Conservation (phyloP, 140 eudicot genomes). For the Stevia rebaudiana region DNA sequence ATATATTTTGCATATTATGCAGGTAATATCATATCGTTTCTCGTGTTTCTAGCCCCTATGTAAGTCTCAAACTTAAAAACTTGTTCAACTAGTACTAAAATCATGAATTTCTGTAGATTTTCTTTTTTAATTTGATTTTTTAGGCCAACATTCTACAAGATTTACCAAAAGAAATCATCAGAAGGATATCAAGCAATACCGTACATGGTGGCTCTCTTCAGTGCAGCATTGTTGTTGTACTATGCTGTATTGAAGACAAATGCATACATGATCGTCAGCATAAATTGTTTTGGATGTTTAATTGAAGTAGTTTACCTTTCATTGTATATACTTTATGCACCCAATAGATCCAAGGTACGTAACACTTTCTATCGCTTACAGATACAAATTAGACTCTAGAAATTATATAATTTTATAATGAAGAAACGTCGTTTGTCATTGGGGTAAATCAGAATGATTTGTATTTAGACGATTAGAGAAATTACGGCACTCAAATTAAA, state of each 20-base stretch:
- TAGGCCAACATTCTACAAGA: constrained; percentile 67
- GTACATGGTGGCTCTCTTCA: constrained; percentile 54
- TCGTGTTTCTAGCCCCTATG: constrained; percentile 68
- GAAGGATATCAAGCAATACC: constrained; percentile 71
- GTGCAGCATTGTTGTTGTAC: constrained; percentile 57
- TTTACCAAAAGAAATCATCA: constrained; percentile 57
- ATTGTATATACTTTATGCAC: constrained; percentile 40
- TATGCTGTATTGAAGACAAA: constrained; percentile 58
- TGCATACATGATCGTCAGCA: constrained; percentile 56
- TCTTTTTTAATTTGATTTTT: neutral
- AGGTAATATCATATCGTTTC: constrained; percentile 58
- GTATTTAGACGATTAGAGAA: too few species aligned
- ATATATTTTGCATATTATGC: neutral
- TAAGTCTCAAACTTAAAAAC: constrained; percentile 23
- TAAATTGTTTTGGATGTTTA: constrained; percentile 52
- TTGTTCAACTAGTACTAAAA: neutral
- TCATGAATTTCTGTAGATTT: neutral
- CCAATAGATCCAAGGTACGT: constrained; percentile 40
- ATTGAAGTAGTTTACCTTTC: constrained; percentile 48
- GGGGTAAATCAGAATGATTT: too few species aligned
- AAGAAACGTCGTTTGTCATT: too few species aligned
- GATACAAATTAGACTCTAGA: too few species aligned
- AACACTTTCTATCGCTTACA: neutral
- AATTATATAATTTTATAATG: too few species aligned
- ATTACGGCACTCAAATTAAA: too few species aligned